Base-by-base conservation (phyloP, 495 filamentous ascomycete species). In the Aspergillus egyptiacus region DNA sequence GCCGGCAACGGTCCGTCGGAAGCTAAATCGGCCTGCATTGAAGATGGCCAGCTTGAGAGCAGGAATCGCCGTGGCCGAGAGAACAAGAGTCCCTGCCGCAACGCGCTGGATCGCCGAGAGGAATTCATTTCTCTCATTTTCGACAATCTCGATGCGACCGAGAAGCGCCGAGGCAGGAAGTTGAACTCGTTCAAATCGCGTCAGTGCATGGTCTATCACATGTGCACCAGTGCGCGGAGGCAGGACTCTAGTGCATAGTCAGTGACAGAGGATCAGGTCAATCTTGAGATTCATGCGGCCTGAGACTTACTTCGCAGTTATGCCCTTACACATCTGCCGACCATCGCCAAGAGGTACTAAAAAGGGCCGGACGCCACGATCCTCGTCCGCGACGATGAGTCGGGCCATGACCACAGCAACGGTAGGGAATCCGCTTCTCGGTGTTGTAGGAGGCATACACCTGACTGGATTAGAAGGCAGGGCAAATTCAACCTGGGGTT, bases 351-450 rank as follows among this genome's bases (percentile, higher is more conserved):
- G 31, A 5, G 53, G 40, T 7, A 68, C 66, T 5, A 71, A 18
- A 43, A 71, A 69, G 0, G 66, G 50, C 3, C 63, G 59, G 6
- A 69, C 42, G n/a, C 68, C 66, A 8, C 59, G 44, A 36, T 65
- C 56, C 15, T 60, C 57, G 0, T 50, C 57, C 1, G 55, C 39
- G 4, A 63, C 59, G 2, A 68, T 28, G 19, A 71, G 56, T 27
- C 63, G 57, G 35, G 68, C 68, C 39, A 69, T 59, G 2, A 71
- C 61, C 17, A 68, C 55, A 2, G 53, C 64, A 30, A 71, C 48
- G 1, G 36, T 27, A 1, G 61, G 61, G 20, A 67, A 18, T 0
- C 60, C 65, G n/a, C 46, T 41, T 19, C 30, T 55, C 0, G 65
- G 61, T 6, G 54, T 59, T 1, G 58, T 62, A 6, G 66, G 66